These are phyloP conservation scores for Pinus taeda DNA, from an alignment of 75 land plant genomes.

Conservation along the genomic window DNA sequence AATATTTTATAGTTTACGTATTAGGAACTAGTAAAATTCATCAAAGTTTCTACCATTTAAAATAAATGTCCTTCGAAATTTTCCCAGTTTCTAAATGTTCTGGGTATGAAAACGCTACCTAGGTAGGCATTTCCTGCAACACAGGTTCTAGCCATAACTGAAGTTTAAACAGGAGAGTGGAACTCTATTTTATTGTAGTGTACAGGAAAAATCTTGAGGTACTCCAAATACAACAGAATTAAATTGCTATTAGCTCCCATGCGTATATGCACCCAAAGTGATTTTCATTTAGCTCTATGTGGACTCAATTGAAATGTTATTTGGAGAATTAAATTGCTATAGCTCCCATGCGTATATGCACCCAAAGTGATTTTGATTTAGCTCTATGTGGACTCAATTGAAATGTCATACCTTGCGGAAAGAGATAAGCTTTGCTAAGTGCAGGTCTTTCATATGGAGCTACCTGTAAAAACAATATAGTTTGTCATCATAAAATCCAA, in stretches of 20 bases:
- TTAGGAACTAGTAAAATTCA: too few species aligned
- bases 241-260: not conserved
- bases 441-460: conserved; percentile 99
- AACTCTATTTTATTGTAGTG: too few species aligned
- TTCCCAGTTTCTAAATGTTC: too few species aligned
- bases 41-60: too few species aligned
- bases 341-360: not conserved
- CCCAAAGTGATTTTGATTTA: not conserved
- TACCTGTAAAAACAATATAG: conserved; percentile 47
- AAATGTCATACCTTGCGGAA: conserved; percentile 67
- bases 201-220: too few species aligned
- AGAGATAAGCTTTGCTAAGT: conserved; percentile 91
- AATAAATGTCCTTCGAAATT: too few species aligned
- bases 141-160: not conserved
- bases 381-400: not conserved
- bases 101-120: too few species aligned
- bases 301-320: conserved; percentile 5
- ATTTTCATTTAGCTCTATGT: not conserved
- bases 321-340: not conserved
- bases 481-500: not conserved
- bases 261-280: not conserved
- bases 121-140: too few species aligned
- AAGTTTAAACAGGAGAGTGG: too few species aligned
- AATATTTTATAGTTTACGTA: too few species aligned
- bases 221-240: not conserved